Conservation (phyloP, 768 basidiomycete species). For the Crepidotus variabilis region DNA sequence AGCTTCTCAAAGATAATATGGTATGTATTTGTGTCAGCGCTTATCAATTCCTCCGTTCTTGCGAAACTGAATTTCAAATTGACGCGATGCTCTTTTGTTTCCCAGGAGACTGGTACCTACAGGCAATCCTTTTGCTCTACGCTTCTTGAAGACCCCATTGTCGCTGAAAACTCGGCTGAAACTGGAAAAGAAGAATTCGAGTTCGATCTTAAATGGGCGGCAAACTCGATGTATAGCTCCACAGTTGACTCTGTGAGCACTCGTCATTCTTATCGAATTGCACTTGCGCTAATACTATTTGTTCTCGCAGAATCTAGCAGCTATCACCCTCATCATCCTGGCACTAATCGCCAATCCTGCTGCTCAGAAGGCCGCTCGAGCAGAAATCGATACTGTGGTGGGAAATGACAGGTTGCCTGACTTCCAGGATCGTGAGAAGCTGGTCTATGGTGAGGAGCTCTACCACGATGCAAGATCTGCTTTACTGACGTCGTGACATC, state of each 20-base stretch:
- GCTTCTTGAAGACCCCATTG: constrained; percentile 43
- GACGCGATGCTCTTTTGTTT: constrained; percentile 5
- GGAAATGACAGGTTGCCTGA: constrained; percentile 51
- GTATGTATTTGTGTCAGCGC: constrained; percentile 29
- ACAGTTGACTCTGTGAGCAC: not conserved
- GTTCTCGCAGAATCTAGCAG: constrained; percentile 13
- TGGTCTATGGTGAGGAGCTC: constrained; percentile 39
- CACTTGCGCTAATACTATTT: too few relatives aligned
- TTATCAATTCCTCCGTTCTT: constrained; percentile 5
- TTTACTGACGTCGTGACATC: not conserved
- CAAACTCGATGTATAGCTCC: constrained; percentile 67
- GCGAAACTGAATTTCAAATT: too few relatives aligned
- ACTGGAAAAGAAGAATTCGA: constrained; percentile 30
- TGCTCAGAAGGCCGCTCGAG: constrained; percentile 38
- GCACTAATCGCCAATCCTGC: constrained; percentile 13
- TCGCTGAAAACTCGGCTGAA: constrained; percentile 20
- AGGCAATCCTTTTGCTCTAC: constrained; percentile 43
- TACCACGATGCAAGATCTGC: constrained; percentile 1
- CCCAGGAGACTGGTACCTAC: constrained; percentile 36
- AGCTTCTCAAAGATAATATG: constrained; percentile 50
- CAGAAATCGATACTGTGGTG: constrained; percentile 57
- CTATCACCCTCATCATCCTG: constrained; percentile 17
- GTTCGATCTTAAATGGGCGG: constrained; percentile 73
- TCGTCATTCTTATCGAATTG: not conserved
- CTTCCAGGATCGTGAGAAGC: constrained; percentile 43